These are phyloP conservation scores for Plectranthus barbatus DNA, from an alignment of 257 asterid genomes.

Conservation along the genomic window DNA sequence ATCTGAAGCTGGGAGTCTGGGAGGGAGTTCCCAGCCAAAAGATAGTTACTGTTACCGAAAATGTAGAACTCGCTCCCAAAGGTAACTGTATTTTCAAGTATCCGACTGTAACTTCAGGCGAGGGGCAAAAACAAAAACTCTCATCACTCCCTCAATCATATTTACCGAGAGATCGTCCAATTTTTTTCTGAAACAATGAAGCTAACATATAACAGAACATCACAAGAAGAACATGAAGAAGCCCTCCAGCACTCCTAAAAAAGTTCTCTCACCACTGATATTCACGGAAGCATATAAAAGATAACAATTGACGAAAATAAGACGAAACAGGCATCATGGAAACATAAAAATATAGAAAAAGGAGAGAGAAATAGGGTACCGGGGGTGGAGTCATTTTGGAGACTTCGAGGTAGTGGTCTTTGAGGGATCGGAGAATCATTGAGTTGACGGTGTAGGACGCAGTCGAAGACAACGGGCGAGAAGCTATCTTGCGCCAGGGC, in stretches of 20 bases:
- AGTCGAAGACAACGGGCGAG: slow-evolving; percentile 31
- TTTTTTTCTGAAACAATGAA: background rate
- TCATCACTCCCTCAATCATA: background rate
- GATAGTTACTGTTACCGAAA: background rate
- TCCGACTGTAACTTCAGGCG: background rate
- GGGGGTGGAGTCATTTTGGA: slow-evolving; percentile 92
- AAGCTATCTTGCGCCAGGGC: slow-evolving; percentile 33
- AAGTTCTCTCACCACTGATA: background rate
- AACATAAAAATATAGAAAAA: background rate
- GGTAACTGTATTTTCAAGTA: background rate
- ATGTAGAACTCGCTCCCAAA: background rate
- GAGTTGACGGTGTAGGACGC: slow-evolving; percentile 53
- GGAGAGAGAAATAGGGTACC: slow-evolving; percentile 22
- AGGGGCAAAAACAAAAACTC: background rate
- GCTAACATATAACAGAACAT: background rate
- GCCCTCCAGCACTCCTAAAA: background rate
- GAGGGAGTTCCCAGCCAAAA: background rate
- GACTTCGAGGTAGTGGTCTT: slow-evolving; percentile 79
- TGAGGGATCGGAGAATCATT: slow-evolving; percentile 78
- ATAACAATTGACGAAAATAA: background rate
- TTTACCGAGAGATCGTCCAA: background rate
- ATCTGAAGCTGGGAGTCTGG: background rate
- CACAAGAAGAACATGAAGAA: background rate
- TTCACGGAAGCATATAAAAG: background rate
- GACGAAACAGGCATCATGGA: background rate